These are phyloP conservation scores for Tephrocybe sp. DNA, from an alignment of 768 basidiomycete species.

Conservation along the genomic window DNA sequence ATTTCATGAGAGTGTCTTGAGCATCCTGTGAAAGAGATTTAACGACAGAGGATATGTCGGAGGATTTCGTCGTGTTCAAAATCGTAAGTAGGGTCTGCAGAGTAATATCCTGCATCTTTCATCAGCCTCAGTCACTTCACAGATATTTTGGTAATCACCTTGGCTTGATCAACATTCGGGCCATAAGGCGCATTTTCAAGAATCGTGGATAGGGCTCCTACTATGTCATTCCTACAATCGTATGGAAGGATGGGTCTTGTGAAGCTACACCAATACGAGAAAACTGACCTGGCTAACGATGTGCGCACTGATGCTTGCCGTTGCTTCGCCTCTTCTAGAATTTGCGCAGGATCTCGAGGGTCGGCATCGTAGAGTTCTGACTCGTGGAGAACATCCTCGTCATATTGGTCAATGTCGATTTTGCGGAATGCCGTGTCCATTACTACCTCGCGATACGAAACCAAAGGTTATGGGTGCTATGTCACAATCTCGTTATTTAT, in stretches of 20 bases:
- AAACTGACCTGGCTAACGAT: conserved; percentile 67
- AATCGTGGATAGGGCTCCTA: conserved; percentile 66
- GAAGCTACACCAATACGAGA: background rate
- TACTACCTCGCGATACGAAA: background rate
- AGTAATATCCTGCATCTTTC: conserved; percentile 58
- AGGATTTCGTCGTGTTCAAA: conserved; percentile 89
- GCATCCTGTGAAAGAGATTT: conserved; percentile 67
- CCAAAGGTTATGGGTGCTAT: too few relatives aligned
- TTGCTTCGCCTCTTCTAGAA: conserved; percentile 73
- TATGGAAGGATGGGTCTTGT: background rate
- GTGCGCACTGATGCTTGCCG: conserved; percentile 61
- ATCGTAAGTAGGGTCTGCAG: conserved; percentile 82
- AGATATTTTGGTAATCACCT: conserved; percentile 46
- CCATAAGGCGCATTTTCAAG: conserved; percentile 89
- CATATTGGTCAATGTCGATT: conserved; percentile 91
- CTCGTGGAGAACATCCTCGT: conserved; percentile 86
- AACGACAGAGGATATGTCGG: conserved; percentile 78
- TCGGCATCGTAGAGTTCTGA: conserved; percentile 87
- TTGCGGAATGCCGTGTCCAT: conserved; percentile 75
- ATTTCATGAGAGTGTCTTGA: conserved; percentile 96
- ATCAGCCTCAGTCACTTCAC: background rate
- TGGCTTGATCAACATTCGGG: conserved; percentile 82
- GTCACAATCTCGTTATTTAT: conserved; percentile 1
- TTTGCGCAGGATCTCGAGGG: conserved; percentile 71
- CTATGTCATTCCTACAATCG: conserved; percentile 63